Base-by-base conservation (phyloP, 257 asterid genomes). In the Plectranthus barbatus region DNA sequence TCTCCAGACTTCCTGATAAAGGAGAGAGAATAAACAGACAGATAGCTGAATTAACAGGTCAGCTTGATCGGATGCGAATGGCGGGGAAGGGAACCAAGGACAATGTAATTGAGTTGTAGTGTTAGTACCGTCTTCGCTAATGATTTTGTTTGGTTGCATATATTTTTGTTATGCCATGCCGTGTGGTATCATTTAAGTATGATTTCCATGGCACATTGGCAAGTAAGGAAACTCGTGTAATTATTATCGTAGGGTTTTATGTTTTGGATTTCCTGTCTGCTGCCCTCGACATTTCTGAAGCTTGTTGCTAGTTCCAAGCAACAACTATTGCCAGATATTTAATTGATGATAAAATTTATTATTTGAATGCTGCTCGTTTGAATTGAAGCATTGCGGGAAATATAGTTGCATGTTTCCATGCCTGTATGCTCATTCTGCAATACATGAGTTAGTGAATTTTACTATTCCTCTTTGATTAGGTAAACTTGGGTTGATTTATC, bases 1-100 rank as follows among this genome's bases (percentile, higher is more conserved):
- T 88, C 12, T 80, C 87, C 19, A 79, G 64, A 44, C 72, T 91
- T 40, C 88, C 97, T 15, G 98, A 91, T 70, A 84, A 75, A 45
- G 98, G 98, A 56, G 84, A 77, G 75, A 92, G 72, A 53, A 53
- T 92, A 72, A 70, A 72, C 19, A 81, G 63, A 63, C 91, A 84
- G 61, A 81, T 92, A 71, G 74, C 75, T 71, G 71, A 81, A 19
- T 74, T 84, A 76, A 55, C 62, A 3, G 69, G 42, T 72, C 83
- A 81, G 74, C 91, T 89, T 37, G 66, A 80, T 11, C 71, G 60
- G 56, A n/a, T 80, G 65, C 72, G 62, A 56, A 39, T 69, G 66
- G 61, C 74, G 9, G 63, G 72, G 10, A 83, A 78, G 29, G 45
- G 52, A 18, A 61, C 13, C 55, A 66, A 67, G 65, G 62, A 68